A percentile compares a stretch with the other conserved stretches of the same genome.
These are phyloP conservation scores for Viola odorata DNA, from an alignment of 345 rosid genomes.

Conservation along the genomic window DNA sequence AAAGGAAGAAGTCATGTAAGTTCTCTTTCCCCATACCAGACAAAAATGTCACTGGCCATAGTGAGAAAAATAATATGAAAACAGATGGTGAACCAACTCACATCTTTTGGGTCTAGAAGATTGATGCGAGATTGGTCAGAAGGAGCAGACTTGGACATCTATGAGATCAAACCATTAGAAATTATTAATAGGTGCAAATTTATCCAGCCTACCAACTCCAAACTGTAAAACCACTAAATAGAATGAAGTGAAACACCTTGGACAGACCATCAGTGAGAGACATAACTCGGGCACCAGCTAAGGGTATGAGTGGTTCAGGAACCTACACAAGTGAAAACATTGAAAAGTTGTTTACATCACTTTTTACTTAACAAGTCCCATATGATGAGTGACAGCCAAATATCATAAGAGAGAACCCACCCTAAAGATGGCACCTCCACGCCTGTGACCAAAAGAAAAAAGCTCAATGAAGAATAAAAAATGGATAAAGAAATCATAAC, in stretches of 20 bases:
- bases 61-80: slow-evolving; percentile 4
- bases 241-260: slow-evolving; percentile 42
- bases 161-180: slow-evolving; percentile 27
- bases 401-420: slow-evolving; percentile 32
- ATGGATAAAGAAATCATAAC: neutral
- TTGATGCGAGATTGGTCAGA: slow-evolving; percentile 91
- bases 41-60: no score
- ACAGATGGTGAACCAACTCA: slow-evolving; percentile 36
- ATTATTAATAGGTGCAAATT: slow-evolving; percentile 1
- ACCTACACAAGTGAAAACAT: slow-evolving; percentile 41
- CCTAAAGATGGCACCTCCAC: slow-evolving; percentile 80
- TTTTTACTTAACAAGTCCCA: slow-evolving; percentile 13
- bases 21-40: no score
- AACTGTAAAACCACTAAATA: slow-evolving; percentile 5
- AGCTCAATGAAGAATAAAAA: slow-evolving; percentile 1
- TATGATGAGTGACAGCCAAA: slow-evolving; percentile 17
- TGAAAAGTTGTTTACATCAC: slow-evolving; percentile 1
- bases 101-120: slow-evolving; percentile 92
- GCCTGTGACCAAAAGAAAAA: slow-evolving; percentile 40
- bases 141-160: slow-evolving; percentile 97
- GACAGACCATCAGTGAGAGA: slow-evolving; percentile 91
- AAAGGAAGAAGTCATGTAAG: no score
- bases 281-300: slow-evolving; percentile 86
- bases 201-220: neutral
- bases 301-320: slow-evolving; percentile 84